Conservation (phyloP, 768 basidiomycete genomes). For the Suillus variegatus region DNA sequence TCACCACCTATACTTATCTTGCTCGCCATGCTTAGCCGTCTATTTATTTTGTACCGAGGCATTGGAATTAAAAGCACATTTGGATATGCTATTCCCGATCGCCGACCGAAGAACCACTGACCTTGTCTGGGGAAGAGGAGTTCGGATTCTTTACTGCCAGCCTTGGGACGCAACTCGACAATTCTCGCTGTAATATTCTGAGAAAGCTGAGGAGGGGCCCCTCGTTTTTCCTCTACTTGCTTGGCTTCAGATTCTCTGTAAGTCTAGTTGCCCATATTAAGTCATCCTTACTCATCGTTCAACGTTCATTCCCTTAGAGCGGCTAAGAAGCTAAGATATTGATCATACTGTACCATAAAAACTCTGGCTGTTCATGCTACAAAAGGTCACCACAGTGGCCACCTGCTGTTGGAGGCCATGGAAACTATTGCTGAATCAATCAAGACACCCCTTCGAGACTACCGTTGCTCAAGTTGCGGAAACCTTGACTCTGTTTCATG, state of each 20-base stretch:
- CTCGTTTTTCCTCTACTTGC: background rate
- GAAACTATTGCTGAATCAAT: too few species aligned
- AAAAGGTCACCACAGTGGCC: too few species aligned
- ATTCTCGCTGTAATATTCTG: background rate
- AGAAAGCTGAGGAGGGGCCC: background rate
- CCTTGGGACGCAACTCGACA: background rate
- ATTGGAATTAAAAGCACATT: background rate
- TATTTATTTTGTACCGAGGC: background rate
- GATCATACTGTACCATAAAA: too few species aligned
- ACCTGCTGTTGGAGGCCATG: too few species aligned
- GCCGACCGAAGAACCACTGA: background rate
- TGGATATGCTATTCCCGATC: background rate
- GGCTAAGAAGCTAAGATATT: too few species aligned
- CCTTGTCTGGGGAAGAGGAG: background rate
- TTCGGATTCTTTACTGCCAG: background rate
- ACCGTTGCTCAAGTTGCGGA: too few species aligned
- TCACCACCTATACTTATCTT: background rate
- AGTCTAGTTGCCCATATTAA: too few species aligned
- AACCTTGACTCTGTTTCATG: too few species aligned
- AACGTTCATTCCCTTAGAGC: too few species aligned
- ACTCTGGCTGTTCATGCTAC: too few species aligned
- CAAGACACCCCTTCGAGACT: too few species aligned
- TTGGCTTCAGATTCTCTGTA: background rate
- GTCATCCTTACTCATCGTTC: too few species aligned
- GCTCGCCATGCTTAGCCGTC: background rate